A percentile compares a stretch with the other conserved stretches of the same genome.
These are phyloP conservation scores for Ogataea saltuana DNA, from an alignment of 805 yeast genomes.

Conservation along the genomic window DNA sequence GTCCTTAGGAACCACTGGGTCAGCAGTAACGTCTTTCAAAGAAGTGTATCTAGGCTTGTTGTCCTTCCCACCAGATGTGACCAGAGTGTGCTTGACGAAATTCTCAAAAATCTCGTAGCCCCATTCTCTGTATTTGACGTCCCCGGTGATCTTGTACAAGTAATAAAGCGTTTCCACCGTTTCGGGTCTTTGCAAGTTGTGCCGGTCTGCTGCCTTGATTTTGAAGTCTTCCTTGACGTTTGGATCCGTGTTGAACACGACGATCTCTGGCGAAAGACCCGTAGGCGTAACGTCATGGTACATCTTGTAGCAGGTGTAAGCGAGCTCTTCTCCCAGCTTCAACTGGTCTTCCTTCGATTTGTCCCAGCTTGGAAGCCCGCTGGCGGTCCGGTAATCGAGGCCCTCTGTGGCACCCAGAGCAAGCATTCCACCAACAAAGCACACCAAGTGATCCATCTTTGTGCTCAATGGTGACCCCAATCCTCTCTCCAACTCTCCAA, in stretches of 20 bases:
- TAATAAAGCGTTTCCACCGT: constrained; percentile 87
- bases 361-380: constrained; percentile 57
- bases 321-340: constrained; percentile 68
- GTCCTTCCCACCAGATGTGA: constrained; percentile 49
- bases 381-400: constrained; percentile 53
- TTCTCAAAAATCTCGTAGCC: constrained; percentile 82
- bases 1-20: constrained; percentile 56
- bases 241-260: constrained; percentile 66
- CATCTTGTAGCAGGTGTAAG: constrained; percentile 82
- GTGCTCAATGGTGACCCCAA: constrained; percentile 56
- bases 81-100: constrained; percentile 60
- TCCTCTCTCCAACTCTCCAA: constrained; percentile 79
- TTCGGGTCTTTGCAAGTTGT: constrained; percentile 90
- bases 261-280: constrained; percentile 89
- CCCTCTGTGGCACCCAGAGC: constrained; percentile 92
- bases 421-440: constrained; percentile 86
- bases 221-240: constrained; percentile 53
- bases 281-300: constrained; percentile 67
- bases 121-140: constrained; percentile 81
- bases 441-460: constrained; percentile 91
- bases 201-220: constrained; percentile 72
- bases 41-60: constrained; percentile 54
- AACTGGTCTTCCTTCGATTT: constrained; percentile 60
- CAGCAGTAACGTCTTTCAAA: constrained; percentile 63
- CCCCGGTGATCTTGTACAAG: constrained; percentile 76